Evolutionary conservation across 805 yeast genomes (phyloP), one percentile per base, ranked within the genome.

Genomic region (Wickerhamomyces mucosus): DNA sequence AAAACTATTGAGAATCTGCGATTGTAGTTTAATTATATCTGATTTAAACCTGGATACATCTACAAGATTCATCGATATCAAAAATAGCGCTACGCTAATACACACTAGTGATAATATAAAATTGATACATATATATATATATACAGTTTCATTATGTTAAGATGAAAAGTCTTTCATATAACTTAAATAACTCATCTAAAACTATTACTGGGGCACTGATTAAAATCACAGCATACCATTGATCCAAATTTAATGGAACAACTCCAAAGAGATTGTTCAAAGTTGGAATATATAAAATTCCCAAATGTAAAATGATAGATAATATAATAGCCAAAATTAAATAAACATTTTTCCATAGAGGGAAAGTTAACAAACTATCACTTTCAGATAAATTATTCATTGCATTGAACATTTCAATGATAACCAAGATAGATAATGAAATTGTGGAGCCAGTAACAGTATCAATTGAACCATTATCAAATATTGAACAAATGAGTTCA

Each of bases 321-420:
- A 60, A 36, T 3, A 40, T 31, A 20, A 60, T 55, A 7, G 66
- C 66, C 20, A 44, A 33, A n/a, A 61, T 56, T 25, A 61, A 41
- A 31, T 60, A 57, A 33, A 52, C 33, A 37, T 61, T 61, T 18
- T 42, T 52, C 65, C 65, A 59, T 4, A 58, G 34, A 28, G 64
- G 65, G 46, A 60, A 54, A 3, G 54, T 45, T 28, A 59, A 29
- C 25, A 61, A 38, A 32, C 59, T 52, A 37, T 61, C 65, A 6
- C 63, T 50, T 32, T 59, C 58, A 21, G 59, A 52, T 19, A 61
- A 36, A 31, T 59, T 57, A 36, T 61, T 59, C 53, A 57, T 44
- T 5, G 66, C 64, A 36, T 61, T 59, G 29, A 61, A 42, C 65
- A 61, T 59, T 41, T 61, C 66, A 34, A 60, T 57, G 18, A 60